Evolutionary conservation across 371 early-diverging fungal species (phyloP).

Genomic region (Lichtheimia ornata): DNA sequence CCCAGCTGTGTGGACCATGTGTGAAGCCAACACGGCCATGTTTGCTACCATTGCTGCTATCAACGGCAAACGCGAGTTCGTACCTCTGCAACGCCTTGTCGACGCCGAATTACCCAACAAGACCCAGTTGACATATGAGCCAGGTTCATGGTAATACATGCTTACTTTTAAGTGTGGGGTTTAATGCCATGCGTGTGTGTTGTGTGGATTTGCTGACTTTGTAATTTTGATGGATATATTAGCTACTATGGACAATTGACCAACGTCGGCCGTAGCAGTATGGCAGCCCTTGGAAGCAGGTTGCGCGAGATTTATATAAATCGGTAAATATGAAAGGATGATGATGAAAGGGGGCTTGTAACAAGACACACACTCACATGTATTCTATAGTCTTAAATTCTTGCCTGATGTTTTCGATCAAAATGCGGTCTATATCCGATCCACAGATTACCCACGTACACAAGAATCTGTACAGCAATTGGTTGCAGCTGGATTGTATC

Average conservation of each 20-base stretch:
- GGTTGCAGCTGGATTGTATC: slow-evolving; percentile 68
- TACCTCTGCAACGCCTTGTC: slow-evolving; percentile 37
- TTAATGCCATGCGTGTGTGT: not conserved
- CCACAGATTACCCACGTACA: slow-evolving; percentile 71
- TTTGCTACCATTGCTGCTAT: slow-evolving; percentile 45
- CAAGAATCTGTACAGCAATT: slow-evolving; percentile 76
- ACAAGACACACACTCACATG: too few species aligned
- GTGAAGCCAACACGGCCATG: slow-evolving; percentile 47
- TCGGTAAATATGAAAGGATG: slow-evolving; percentile 29
- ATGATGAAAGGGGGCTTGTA: too few species aligned
- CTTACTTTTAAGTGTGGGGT: too few species aligned
- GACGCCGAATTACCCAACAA: slow-evolving; percentile 23
- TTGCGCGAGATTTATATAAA: slow-evolving; percentile 70
- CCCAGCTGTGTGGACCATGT: slow-evolving; percentile 58
- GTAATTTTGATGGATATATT: not conserved
- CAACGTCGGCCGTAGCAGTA: slow-evolving; percentile 66
- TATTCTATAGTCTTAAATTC: slow-evolving; percentile 31
- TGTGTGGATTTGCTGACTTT: not conserved
- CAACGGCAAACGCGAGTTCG: slow-evolving; percentile 4
- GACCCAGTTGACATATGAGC: slow-evolving; percentile 15
- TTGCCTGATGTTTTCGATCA: slow-evolving; percentile 43
- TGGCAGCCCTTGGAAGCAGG: slow-evolving; percentile 58
- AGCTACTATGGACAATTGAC: slow-evolving; percentile 80
- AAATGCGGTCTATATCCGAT: slow-evolving; percentile 60
- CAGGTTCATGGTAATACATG: slow-evolving; percentile 39